Base-by-base conservation (phyloP, 2,329 filamentous ascomycete genomes). In the Fusarium kyushuense region DNA sequence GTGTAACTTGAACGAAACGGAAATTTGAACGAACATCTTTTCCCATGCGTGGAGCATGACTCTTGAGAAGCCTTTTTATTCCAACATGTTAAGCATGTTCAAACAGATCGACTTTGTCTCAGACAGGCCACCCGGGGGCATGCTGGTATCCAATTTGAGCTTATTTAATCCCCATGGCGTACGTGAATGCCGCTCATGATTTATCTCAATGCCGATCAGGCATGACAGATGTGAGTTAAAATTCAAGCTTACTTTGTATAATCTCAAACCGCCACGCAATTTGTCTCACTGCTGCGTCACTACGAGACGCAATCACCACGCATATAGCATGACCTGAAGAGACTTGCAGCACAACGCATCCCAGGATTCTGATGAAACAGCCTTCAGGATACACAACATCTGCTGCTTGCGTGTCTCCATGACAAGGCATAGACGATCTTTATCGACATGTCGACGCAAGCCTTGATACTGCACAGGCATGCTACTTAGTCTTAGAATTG, bases 221-320 rank as follows among this genome's bases (percentile, higher is more conserved):
- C 40, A 57, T 58, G 52, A 62, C 68, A 61, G 56, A 55, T 69
- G 33, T 61, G 58, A 60, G 58, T 58, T 73, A 72, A 62, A 72
- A 64, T 71, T 72, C 71, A 73, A 73, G 71, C 71, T 73, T 73
- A 73, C 70, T 74, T 72, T 57, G 54, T 71, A 71, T 69, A 70
- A 64, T 66, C 65, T 68, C 65, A 72, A 68, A 72, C 65, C 46
- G 65, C 65, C 70, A 70, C 68, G 67, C 67, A 73, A 72, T 48
- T 63, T 72, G 70, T 74, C 58, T 71, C 58, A 67, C 41, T 62
- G 36, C 47, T 54, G 55, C 58, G 63, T 70, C 46, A 64, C 67
- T 45, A 25, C 19, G 40, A 64, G 62, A 59, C 62, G 57, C 49
- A 70, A 59, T 62, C 33, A 38, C 29, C 46, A 42, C 41, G 43